Evolutionary conservation across 2,329 filamentous ascomycete species (phyloP), one percentile per base, ranked within the genome.

Genomic region (Saccharata proteae): DNA sequence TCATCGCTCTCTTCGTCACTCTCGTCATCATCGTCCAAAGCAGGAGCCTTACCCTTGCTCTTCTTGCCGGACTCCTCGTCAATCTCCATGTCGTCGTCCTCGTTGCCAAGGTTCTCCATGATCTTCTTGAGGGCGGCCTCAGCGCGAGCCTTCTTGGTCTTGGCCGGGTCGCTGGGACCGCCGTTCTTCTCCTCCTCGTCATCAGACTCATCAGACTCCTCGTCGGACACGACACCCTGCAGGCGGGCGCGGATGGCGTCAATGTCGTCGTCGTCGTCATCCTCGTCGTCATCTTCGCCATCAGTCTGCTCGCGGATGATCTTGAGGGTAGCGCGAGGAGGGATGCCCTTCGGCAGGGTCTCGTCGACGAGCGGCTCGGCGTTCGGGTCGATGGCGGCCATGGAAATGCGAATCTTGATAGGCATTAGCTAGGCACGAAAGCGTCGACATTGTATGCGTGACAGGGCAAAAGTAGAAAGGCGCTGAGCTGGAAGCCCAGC

Each of bases 311-410:
- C 70, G 57, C 88, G 88, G 55, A 96, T 71, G 45, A 98, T 70
- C 65, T 90, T 93, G 49, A 98, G 67, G 30, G 90, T 98, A 32
- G 90, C 80, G 46, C 86, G 80, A 46, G 77, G 71, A 24, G 28
- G 28, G 13, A 30, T 14, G 6, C 11, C 27, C 32, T 35, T 35
- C 39, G 75, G 59, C 36, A 62, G 58, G 11, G 41, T 44, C 35
- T 55, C 52, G 26, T 58, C 54, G 33, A 55, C 50, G 43, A 60
- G 55, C 16, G 61, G 51, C 43, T 74, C 68, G 47, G 81, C 81
- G 49, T 74, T 84, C 36, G 90, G 90, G 56, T 98, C 88, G 56
- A 98, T 79, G 43, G 90, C 90, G 49, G 92, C 90, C 90, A 98
- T 98, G 50, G 86, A 96, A 53, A 98, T 84, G 57, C 84, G 84